A percentile compares a stretch with the other conserved stretches of the same genome.
These are phyloP conservation scores for Raphidocelis subcapitata DNA, from an alignment of 139 green algal species.

Conservation along the genomic window DNA sequence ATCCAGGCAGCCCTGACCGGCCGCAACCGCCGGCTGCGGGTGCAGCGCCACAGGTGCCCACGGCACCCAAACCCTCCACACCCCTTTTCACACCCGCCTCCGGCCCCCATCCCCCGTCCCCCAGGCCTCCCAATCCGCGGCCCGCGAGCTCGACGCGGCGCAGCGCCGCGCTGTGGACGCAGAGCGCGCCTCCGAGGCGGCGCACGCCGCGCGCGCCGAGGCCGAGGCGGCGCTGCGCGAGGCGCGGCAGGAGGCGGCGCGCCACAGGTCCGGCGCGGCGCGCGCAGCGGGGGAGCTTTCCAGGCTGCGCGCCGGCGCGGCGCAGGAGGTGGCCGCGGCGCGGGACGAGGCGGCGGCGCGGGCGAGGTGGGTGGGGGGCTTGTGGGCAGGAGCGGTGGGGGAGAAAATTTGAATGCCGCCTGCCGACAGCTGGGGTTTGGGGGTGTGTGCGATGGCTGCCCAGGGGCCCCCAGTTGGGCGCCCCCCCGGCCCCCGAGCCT, in stretches of 20 bases:
- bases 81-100: too few species aligned
- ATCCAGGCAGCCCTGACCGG: too few species aligned
- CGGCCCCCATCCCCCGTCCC: neutral
- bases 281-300: neutral
- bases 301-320: neutral
- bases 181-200: constrained; percentile 19
- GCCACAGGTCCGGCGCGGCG: neutral
- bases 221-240: constrained; percentile 4
- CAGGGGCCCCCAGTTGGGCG: too few species aligned
- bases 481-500: too few species aligned
- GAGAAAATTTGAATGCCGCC: too few species aligned
- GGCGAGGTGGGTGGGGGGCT: neutral
- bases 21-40: too few species aligned
- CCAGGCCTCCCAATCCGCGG: constrained; percentile 7
- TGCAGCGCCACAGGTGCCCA: too few species aligned
- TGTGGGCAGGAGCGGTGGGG: too few species aligned
- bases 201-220: constrained; percentile 2
- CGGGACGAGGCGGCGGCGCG: constrained; percentile 17
- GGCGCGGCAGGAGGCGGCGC: neutral
- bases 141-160: constrained; percentile 34
- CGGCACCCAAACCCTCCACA: too few species aligned
- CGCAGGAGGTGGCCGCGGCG: constrained; percentile 2
- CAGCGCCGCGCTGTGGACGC: constrained; percentile 16
- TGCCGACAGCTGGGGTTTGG: too few species aligned
- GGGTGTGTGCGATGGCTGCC: too few species aligned